These are phyloP conservation scores for Psidium guajava DNA, from an alignment of 345 rosid species.

Conservation along the genomic window DNA sequence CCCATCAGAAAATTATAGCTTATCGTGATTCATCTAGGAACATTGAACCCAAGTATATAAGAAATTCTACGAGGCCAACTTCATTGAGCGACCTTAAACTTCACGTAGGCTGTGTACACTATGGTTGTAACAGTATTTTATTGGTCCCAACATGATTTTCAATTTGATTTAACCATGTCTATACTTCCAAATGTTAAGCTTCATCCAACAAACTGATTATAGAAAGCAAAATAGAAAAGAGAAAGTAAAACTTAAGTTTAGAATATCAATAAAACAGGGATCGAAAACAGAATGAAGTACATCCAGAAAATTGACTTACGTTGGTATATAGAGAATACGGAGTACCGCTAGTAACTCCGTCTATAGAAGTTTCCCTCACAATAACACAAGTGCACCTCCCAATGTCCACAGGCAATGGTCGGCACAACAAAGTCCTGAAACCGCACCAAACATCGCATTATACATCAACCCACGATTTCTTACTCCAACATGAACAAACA, in stretches of 20 bases:
- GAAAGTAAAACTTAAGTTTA: neutral
- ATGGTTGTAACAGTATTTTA: neutral
- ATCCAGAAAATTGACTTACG: constrained; percentile 27
- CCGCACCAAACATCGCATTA: neutral
- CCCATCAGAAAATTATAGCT: neutral
- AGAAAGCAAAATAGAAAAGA: neutral
- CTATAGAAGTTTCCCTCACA: constrained; percentile 51
- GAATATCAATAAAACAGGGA: neutral
- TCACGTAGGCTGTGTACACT: neutral
- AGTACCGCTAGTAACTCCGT: constrained; percentile 42
- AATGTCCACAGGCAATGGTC: constrained; percentile 80
- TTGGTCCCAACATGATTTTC: neutral
- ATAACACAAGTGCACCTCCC: constrained; percentile 86
- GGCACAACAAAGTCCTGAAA: constrained; percentile 68
- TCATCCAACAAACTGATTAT: neutral
- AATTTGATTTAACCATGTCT: neutral
- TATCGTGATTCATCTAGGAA: neutral
- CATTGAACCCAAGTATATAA: neutral
- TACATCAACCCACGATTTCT: neutral
- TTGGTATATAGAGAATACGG: constrained; percentile 72
- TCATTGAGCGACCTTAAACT: neutral
- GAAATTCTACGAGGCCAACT: neutral
- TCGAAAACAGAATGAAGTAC: neutral
- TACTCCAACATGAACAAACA: neutral
- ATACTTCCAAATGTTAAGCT: neutral